phyloP scores from a whole-genome alignment of 768 basidiomycete genomes.

The Kwoniella sp. region DNA sequence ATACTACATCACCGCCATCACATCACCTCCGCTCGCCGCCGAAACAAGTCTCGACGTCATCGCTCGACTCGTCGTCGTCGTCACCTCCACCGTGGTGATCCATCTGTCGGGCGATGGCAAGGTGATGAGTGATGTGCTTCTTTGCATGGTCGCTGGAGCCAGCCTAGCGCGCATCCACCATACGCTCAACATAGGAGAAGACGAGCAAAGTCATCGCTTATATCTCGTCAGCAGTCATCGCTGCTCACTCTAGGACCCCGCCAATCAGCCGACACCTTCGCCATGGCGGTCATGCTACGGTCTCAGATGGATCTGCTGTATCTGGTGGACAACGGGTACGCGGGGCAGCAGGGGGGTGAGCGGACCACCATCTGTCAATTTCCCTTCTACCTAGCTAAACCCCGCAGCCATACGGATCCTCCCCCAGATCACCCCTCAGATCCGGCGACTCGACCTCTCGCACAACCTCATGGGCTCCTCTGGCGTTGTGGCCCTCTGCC shows the following conservation, averaged over 20 bases:
- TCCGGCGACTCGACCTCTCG: constrained; percentile 37
- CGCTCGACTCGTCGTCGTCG: no score
- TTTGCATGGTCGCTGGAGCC: no score
- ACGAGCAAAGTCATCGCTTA: no score
- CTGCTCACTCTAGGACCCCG: no score
- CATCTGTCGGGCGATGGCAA: no score
- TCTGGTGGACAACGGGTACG: constrained; percentile 40
- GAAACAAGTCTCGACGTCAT: background rate
- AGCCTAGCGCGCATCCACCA: no score
- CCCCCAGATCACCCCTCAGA: constrained; percentile 26
- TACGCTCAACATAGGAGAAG: no score
- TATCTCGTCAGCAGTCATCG: no score
- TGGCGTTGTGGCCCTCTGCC: constrained; percentile 27
- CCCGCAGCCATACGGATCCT: constrained; percentile 32
- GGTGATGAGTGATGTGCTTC: no score
- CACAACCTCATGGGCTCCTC: constrained; percentile 38
- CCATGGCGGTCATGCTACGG: constrained; percentile 35
- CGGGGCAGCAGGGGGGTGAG: constrained; percentile 41
- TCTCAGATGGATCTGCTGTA: constrained; percentile 34
- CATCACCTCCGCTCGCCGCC: background rate
- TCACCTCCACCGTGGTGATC: no score
- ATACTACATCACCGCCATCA: background rate
- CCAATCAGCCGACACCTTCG: no score
- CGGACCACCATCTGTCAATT: background rate
- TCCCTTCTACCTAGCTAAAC: background rate